Base-by-base conservation (phyloP, 2,329 filamentous ascomycete genomes). In the Cordyceps cicadae region DNA sequence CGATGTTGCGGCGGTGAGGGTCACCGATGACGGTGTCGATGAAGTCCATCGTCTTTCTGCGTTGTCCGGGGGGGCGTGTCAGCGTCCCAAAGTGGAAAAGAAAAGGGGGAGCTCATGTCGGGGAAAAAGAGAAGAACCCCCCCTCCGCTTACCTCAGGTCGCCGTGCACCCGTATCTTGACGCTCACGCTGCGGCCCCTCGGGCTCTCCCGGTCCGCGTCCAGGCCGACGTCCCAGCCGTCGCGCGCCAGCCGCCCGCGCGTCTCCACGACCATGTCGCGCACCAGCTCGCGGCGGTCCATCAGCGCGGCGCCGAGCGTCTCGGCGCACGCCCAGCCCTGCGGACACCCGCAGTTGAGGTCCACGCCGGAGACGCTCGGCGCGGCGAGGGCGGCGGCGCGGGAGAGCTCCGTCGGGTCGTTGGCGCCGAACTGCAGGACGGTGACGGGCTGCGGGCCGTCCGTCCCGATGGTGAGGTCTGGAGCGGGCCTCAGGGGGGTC, bases 341-440 rank as follows among this genome's bases (percentile, higher is more conserved):
- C 8, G 87, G 87, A 67, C 87, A 90, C 12, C 87, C 87, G 70
- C 87, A 90, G 74, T 89, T 89, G 46, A 89, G 76, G 66, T 89
- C 85, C 3, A 89, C 80, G 64, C 87, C 87, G 66, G 80, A 81
- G 57, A 83, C 81, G 68, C 76, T 83, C 2, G 86, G 86, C 0
- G 79, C 81, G 2, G 84, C 83, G 53, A 89, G 79, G 24, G 80
- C 77, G 0, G 86, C 80, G 12, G 87, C 85, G 34, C 86, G 79
- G 15, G 83, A 77, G 50, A 89, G 77, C 69, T 90, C 87, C 3
- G 77, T 67, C 7, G 86, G 79, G 5, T 77, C 78, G 66, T 83
- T 87, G 64, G 83, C 79, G 52, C 86, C 87, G 67, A 89, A 88
- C 69, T 89, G 87, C 41, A 84, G 80, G 57, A 89, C 83, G 9